Evolutionary conservation across 2,329 filamentous ascomycete species (phyloP).

Genomic region (Periconia sp.): DNA sequence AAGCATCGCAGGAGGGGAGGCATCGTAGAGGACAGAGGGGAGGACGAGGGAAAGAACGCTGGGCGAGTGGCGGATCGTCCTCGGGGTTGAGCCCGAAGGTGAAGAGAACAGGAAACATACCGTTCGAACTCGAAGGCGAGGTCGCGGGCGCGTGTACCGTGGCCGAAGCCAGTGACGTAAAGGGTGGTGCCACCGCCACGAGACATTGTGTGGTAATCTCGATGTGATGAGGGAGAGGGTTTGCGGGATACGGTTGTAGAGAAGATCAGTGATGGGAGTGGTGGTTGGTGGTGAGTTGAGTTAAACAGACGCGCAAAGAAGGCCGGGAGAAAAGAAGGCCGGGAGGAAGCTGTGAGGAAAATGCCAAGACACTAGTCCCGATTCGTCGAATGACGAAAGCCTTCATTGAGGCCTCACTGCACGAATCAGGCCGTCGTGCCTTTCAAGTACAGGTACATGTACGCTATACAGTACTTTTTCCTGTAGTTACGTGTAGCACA

Average conservation of each 20-base stretch:
- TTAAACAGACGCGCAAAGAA: not conserved
- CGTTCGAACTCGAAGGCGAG: conserved; percentile 99
- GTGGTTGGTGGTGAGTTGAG: not conserved
- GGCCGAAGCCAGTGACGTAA: conserved; percentile 98
- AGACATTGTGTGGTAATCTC: conserved; percentile 66
- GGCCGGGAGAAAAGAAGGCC: not conserved
- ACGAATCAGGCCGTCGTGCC: too few relatives aligned
- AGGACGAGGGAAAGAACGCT: conserved; percentile 11
- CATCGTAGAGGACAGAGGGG: conserved; percentile 14
- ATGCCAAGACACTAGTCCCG: conserved; percentile 1
- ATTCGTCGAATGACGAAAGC: not conserved
- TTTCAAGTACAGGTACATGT: too few relatives aligned
- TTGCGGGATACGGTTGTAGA: not conserved
- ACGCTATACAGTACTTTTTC: too few relatives aligned
- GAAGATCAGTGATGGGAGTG: not conserved
- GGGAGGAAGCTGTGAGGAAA: not conserved
- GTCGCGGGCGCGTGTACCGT: conserved; percentile 97
- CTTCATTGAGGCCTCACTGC: not conserved
- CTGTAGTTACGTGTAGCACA: too few relatives aligned
- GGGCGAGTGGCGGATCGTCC: conserved; percentile 5
- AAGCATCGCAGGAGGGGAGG: conserved; percentile 6
- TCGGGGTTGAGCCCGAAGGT: conserved; percentile 2
- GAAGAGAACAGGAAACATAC: conserved; percentile 72
- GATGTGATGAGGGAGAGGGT: not conserved
- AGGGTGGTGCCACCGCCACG: conserved; percentile 89